Conservation (phyloP, 768 basidiomycete species). For the Pleurotus cornucopiae region DNA sequence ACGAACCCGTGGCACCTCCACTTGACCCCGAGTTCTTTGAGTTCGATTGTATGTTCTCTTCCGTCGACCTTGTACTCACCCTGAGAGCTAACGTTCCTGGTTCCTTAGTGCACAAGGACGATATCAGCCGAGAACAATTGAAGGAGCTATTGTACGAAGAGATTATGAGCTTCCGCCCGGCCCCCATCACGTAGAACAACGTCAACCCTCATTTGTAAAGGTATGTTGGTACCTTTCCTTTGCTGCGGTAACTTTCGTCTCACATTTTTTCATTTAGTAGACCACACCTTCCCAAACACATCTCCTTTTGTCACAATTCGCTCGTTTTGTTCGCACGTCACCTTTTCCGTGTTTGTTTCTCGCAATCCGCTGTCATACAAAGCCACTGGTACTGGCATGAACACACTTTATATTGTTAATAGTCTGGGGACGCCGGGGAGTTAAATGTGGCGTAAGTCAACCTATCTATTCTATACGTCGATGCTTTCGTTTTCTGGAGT, state of each 20-base stretch:
- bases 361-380: no score
- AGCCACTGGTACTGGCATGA: no score
- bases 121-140: conserved; percentile 91
- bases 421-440: no score
- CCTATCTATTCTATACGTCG: no score
- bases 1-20: conserved; percentile 95
- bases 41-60: conserved; percentile 72
- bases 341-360: neutral
- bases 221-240: neutral
- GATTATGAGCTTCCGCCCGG: conserved; percentile 84
- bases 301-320: neutral
- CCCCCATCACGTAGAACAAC: conserved; percentile 44
- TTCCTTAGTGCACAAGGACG: conserved; percentile 82
- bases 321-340: neutral
- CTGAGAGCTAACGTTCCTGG: conserved; percentile 8
- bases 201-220: neutral
- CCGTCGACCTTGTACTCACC: neutral
- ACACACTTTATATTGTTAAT: no score
- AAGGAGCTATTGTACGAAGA: conserved; percentile 94
- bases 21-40: conserved; percentile 96
- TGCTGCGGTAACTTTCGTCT: neutral
- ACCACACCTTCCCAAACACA: neutral
- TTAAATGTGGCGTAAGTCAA: no score
- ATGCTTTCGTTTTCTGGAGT: no score
- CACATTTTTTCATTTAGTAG: neutral